A percentile compares a stretch with the other conserved stretches of the same genome.
phyloP scores from a whole-genome alignment of 305 asterid species.

The Rubia balearica region DNA sequence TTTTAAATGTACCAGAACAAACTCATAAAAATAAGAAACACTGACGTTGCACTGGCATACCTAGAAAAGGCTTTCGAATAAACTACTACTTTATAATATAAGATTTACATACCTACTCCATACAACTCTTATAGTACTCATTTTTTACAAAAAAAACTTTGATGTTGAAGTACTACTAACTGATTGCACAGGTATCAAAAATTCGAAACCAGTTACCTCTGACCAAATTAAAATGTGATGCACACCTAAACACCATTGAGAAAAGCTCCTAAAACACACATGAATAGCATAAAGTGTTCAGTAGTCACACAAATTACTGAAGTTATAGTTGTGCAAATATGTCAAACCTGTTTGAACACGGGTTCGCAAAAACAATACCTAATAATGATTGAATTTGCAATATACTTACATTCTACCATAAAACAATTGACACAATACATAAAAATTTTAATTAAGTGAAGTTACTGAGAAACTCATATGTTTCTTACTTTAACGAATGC shows the following conservation, averaged over 20 bases:
- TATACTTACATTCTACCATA: too few species aligned
- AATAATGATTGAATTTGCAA: too few species aligned
- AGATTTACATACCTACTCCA: too few species aligned
- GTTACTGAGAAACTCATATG: too few species aligned
- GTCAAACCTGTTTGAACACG: neutral
- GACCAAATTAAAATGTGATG: neutral
- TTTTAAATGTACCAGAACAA: neutral
- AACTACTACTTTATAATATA: neutral
- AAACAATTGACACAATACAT: too few species aligned
- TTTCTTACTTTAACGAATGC: too few species aligned
- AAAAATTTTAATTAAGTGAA: too few species aligned
- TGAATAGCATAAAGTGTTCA: neutral
- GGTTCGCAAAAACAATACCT: too few species aligned
- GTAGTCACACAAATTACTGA: neutral
- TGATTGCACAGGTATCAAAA: neutral
- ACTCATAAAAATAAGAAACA: slow-evolving; percentile 32
- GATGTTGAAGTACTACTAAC: neutral
- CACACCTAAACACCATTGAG: neutral
- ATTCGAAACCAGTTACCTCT: neutral
- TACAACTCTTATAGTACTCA: too few species aligned
- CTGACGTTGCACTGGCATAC: slow-evolving; percentile 55
- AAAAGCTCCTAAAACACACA: neutral
- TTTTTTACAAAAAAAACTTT: neutral
- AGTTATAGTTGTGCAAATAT: neutral
- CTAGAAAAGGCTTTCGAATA: slow-evolving; percentile 15